Percentiles rank a stretch among this genome's conserved stretches.
These are phyloP conservation scores for Tranzscheliella williamsii DNA, from an alignment of 1,284 basidiomycete genomes.

Conservation along the genomic window DNA sequence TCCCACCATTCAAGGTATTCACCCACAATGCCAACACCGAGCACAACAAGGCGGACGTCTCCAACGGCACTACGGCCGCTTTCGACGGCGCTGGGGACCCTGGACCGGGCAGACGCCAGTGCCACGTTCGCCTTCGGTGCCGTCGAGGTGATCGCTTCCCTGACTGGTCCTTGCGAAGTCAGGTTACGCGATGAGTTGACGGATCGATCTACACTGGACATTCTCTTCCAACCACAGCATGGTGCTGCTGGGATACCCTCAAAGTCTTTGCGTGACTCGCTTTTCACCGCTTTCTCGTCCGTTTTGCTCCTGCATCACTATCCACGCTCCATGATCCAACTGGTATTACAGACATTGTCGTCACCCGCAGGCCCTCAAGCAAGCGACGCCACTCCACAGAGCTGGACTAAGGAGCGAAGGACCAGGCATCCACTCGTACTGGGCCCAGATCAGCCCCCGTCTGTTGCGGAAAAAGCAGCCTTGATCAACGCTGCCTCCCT, in stretches of 20 bases:
- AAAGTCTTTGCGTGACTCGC: slow-evolving; percentile 13
- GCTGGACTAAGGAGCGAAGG: not conserved
- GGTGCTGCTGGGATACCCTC: slow-evolving; percentile 60
- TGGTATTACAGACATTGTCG: slow-evolving; percentile 67
- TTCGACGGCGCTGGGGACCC: slow-evolving; percentile 9
- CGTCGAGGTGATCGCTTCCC: slow-evolving; percentile 56
- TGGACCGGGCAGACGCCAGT: slow-evolving; percentile 45
- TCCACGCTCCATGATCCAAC: slow-evolving; percentile 68
- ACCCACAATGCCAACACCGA: not conserved
- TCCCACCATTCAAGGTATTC: too few relatives aligned
- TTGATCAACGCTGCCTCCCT: slow-evolving; percentile 67
- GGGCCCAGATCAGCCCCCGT: slow-evolving; percentile 50
- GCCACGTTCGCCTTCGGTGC: slow-evolving; percentile 46
- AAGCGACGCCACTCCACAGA: not conserved
- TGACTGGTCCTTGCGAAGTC: slow-evolving; percentile 66
- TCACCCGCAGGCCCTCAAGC: slow-evolving; percentile 59
- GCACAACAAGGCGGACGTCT: slow-evolving; percentile 7
- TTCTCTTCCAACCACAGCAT: slow-evolving; percentile 64
- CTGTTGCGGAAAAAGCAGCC: slow-evolving; percentile 61
- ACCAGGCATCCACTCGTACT: slow-evolving; percentile 42
- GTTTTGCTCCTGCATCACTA: slow-evolving; percentile 64
- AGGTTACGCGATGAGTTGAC: slow-evolving; percentile 65
- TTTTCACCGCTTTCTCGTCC: slow-evolving; percentile 29
- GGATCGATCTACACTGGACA: slow-evolving; percentile 65
- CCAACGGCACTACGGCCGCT: slow-evolving; percentile 29